Conservation (phyloP, 106 monocot species). For the Cymbidium sinense region DNA sequence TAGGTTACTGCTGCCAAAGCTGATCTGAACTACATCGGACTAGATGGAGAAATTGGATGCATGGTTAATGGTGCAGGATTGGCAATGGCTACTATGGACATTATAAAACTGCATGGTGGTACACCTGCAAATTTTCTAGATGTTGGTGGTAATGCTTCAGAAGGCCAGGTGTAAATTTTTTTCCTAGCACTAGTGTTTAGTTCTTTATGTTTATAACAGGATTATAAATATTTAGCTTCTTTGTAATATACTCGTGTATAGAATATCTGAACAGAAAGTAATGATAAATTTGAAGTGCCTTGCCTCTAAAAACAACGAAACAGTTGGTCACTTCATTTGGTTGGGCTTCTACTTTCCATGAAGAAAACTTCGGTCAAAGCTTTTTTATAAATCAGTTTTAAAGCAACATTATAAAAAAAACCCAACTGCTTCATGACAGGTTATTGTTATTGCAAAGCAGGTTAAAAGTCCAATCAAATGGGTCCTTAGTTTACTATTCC, state of each 20-base stretch:
- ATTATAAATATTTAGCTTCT: not conserved
- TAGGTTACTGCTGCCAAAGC: constrained; percentile 87
- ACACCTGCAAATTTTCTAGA: constrained; percentile 96
- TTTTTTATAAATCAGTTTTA: not conserved
- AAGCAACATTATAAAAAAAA: not conserved
- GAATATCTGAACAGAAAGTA: not conserved
- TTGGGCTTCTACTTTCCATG: not conserved
- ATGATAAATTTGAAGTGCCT: not conserved
- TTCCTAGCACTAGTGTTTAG: not conserved
- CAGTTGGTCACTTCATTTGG: not conserved
- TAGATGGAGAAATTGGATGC: constrained; percentile 99
- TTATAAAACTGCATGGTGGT: constrained; percentile 92
- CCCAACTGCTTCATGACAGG: not conserved
- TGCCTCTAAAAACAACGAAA: not conserved
- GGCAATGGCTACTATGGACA: constrained; percentile 99
- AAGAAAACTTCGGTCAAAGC: not conserved
- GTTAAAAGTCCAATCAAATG: not conserved
- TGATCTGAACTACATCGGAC: constrained; percentile 62
- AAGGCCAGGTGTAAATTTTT: constrained; percentile 59
- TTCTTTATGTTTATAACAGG: not conserved
- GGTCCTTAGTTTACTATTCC: not conserved
- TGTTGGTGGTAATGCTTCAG: constrained; percentile 97
- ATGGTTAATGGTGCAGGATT: constrained; percentile 99
- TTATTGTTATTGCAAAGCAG: not conserved
- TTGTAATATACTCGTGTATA: not conserved